A percentile compares a stretch with the other conserved stretches of the same genome.
phyloP scores from a whole-genome alignment of 208 protist species.

The Trypanosomatidae sp. region DNA sequence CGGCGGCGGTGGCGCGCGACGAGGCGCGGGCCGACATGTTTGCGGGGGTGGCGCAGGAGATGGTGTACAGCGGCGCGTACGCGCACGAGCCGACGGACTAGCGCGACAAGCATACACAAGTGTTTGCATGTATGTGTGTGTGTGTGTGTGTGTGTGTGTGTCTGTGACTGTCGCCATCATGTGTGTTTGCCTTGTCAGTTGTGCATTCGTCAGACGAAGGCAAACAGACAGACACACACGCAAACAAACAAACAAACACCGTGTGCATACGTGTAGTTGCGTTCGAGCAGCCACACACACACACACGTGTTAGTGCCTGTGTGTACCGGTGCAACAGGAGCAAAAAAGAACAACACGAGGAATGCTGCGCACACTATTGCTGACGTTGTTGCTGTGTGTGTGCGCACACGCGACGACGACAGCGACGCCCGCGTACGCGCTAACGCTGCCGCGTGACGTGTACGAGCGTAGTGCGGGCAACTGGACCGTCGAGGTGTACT shows the following conservation, averaged over 20 bases:
- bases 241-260: too few species aligned
- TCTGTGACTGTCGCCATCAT: not conserved
- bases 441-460: conserved; percentile 28
- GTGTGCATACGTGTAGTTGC: not conserved
- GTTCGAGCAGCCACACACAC: not conserved
- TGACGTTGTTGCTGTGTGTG: not conserved
- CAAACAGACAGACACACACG: too few species aligned
- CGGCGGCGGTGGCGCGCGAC: not conserved
- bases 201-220: too few species aligned
- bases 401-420: not conserved
- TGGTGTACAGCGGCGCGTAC: not conserved
- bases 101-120: not conserved
- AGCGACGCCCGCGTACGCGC: not conserved
- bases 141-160: not conserved
- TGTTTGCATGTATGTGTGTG: not conserved
- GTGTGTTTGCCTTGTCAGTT: too few species aligned
- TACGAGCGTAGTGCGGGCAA: conserved; percentile 30
- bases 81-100: not conserved
- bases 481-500: conserved; percentile 42
- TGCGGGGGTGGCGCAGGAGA: not conserved
- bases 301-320: not conserved
- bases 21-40: not conserved
- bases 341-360: not conserved
- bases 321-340: not conserved
- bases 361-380: not conserved